phyloP scores from a whole-genome alignment of 768 basidiomycete genomes.

The Serendipita sp. region DNA sequence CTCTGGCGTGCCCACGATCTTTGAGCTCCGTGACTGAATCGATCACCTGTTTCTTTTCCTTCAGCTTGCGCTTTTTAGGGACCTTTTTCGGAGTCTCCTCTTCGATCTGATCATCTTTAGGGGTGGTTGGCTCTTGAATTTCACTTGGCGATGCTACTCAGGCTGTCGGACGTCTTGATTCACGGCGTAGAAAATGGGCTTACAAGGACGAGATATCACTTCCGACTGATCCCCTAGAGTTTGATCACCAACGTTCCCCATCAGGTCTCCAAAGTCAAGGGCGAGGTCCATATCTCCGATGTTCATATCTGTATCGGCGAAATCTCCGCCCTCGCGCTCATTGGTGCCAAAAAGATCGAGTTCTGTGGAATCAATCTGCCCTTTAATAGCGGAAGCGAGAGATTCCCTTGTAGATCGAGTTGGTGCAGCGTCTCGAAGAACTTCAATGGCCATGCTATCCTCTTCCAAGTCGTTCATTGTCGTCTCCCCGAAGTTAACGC shows the following conservation, averaged over 20 bases:
- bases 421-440: constrained; percentile 53
- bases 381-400: constrained; percentile 44
- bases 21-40: constrained; percentile 78
- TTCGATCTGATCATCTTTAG: constrained; percentile 30
- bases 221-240: constrained; percentile 17
- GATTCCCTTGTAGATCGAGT: constrained; percentile 34
- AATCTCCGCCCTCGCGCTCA: constrained; percentile 44
- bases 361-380: constrained; percentile 33
- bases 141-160: constrained; percentile 57
- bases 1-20: constrained; percentile 29
- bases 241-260: constrained; percentile 25
- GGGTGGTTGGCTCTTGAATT: constrained; percentile 61
- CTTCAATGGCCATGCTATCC: constrained; percentile 46
- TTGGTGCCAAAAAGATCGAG: constrained; percentile 30
- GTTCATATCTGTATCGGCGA: constrained; percentile 33
- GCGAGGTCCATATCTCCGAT: constrained; percentile 42
- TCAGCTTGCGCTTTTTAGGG: constrained; percentile 23
- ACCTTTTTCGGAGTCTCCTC: constrained; percentile 26
- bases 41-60: constrained; percentile 76
- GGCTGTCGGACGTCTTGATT: constrained; percentile 5
- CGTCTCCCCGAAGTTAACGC: constrained; percentile 18
- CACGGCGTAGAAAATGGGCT: constrained; percentile 15
- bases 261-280: constrained; percentile 52
- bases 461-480: constrained; percentile 28
- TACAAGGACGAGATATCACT: constrained; percentile 53